These are phyloP conservation scores for Pholiota adiposa DNA, from an alignment of 1,284 basidiomycete genomes.

Conservation along the genomic window DNA sequence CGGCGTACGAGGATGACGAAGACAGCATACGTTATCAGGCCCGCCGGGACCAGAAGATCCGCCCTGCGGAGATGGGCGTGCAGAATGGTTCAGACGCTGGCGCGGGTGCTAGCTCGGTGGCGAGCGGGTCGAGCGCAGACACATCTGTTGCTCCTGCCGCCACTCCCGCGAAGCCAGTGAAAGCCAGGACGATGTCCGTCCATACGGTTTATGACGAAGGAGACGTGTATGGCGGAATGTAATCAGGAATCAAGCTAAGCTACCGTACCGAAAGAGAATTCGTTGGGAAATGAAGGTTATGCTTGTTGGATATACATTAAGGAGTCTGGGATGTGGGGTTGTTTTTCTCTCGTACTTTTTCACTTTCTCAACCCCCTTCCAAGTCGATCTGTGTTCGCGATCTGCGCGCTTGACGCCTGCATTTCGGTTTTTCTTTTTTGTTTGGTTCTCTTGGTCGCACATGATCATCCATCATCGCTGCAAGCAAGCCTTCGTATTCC, in stretches of 20 bases:
- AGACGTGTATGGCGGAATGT: constrained; percentile 28
- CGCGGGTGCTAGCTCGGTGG: not conserved
- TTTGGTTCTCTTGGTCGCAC: not conserved
- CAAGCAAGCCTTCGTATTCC: not conserved
- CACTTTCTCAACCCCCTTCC: not conserved
- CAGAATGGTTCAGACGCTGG: not conserved
- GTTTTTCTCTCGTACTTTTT: too few relatives aligned
- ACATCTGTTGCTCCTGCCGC: not conserved
- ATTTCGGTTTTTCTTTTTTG: not conserved
- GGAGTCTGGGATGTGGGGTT: not conserved
- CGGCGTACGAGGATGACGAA: constrained; percentile 19
- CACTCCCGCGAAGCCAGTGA: not conserved
- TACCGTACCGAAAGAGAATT: not conserved
- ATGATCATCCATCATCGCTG: not conserved
- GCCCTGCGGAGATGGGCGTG: not conserved
- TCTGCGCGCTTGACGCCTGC: not conserved
- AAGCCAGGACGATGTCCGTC: constrained; percentile 1
- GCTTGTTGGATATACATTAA: not conserved
- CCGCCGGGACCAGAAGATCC: not conserved
- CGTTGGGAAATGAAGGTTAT: not conserved
- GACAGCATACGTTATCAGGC: constrained; percentile 2
- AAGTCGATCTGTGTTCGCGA: not conserved
- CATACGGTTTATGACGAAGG: constrained; percentile 25
- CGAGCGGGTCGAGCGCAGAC: not conserved
- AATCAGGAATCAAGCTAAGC: not conserved